Evolutionary conservation across 2,329 filamentous ascomycete genomes (phyloP), one percentile per base, ranked within the genome.

Genomic region (Aspergillus pseudonomiae): DNA sequence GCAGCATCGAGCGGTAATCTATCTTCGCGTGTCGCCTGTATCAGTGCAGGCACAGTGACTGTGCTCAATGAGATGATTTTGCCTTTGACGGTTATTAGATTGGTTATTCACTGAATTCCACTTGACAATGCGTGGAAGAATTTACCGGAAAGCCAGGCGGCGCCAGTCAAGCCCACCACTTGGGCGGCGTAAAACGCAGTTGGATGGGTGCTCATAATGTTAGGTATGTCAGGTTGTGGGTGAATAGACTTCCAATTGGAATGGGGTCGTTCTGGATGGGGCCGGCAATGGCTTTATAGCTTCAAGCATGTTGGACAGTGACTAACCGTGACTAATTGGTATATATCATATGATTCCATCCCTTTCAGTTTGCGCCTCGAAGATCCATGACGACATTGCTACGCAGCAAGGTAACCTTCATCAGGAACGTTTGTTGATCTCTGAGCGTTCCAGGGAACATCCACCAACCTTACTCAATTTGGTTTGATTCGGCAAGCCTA

Each of bases 141-240:
- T 10, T 54, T 70, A 74, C 74, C 74, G 16, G 72, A 70, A 24
- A 76, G 64, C 69, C 71, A 76, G n/a, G 69, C 70, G 24, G 74
- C 70, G 16, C 74, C 73, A 6, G 67, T 71, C 12, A 75, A 60
- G 53, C 73, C 74, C 9, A 75, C 55, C 9, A 64, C 68, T 52
- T 75, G 74, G 19, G 73, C 73, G 34, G 71, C 26, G 28, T 68
- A 69, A 54, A 75, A 68, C 26, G 65, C 66, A 4, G 68, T 24
- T 10, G 71, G 65, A 53, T 63, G 66, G 19, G 68, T 60, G 43
- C 56, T 57, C 68, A 73, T 74, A 39, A 16, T 50, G 54, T 16
- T 19, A n/a, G 46, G 26, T 5, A 28, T 4, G 4, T 28, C 26
- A 28, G 26, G n/a, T 21, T n/a, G 16, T 21, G 57, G 21, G 24